Evolutionary conservation across 2,329 filamentous ascomycete genomes (phyloP), one percentile per base, ranked within the genome.

Genomic region (Microsporum ferrugineum): DNA sequence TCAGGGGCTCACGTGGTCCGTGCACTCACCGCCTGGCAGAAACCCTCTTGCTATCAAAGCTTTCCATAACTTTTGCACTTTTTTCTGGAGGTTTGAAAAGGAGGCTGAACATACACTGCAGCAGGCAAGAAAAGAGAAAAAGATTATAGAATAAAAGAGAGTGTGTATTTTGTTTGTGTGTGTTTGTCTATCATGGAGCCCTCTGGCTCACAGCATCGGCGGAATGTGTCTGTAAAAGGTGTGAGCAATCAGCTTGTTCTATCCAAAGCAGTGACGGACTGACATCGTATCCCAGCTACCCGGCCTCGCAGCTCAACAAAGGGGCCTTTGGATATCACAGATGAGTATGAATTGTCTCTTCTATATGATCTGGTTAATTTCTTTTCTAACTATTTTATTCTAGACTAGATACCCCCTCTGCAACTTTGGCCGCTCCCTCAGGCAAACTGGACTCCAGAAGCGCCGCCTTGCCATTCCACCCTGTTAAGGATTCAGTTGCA

Each of bases 271-370:
- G 39, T 43, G 36, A 23, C 31, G 41, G 34, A 34, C 47, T 61
- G 61, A 62, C 61, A 63, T 53, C 59, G 45, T 53, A 47, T 36
- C 36, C 49, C 65, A 76, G 74, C 74, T 67, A 71, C 71, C 47
- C 70, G 74, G 57, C 74, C 73, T 63, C 73, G 74, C 66, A 73
- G 73, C 65, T 72, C 86, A 51, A 94, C 89, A 3, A 88, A 85
- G 72, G 89, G 89, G 0, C 90, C 90, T 2, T 78, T 95, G 23
- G 89, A 94, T 68, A 76, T 78, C 60, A 65, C 69, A 64, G 84
- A 86, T 65, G 87, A 92, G 88, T 92, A 80, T 75, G 84, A 73
- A 12, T n/a, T 2, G 5, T n/a, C 3, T 10, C 10, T 57, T 29
- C n/a, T 23, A 34, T 34, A 8, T 17, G 31, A 14, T 7, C 31